phyloP scores from a whole-genome alignment of 73 alveolate species.

The Paramecium pentaurelia region DNA sequence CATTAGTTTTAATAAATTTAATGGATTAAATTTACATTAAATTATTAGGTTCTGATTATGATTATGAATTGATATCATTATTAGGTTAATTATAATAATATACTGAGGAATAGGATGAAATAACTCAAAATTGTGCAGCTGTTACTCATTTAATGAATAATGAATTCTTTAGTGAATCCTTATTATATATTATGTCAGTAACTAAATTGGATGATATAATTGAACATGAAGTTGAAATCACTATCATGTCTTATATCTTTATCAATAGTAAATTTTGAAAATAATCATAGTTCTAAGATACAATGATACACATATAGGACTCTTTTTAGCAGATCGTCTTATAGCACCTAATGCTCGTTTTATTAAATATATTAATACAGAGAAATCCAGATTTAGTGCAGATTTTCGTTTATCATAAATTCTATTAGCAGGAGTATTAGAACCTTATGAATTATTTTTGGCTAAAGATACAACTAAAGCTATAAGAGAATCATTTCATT shows the following conservation, averaged over 20 bases:
- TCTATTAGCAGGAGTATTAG: not conserved
- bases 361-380: not conserved
- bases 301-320: not conserved
- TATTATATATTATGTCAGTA: not conserved
- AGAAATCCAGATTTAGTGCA: not conserved
- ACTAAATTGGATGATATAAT: not conserved
- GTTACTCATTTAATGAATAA: not conserved
- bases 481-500: constrained; percentile 4
- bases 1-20: not conserved
- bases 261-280: not conserved
- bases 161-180: constrained; percentile 26
- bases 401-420: not conserved
- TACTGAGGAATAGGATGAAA: constrained; percentile 43
- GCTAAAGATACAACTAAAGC: constrained; percentile 49
- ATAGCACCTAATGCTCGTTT: constrained; percentile 17
- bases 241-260: not conserved
- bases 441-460: constrained; percentile 38
- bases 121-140: not conserved
- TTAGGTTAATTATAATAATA: not conserved
- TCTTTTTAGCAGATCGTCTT: not conserved
- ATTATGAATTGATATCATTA: constrained; percentile 32
- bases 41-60: constrained; percentile 43
- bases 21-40: constrained; percentile 19
- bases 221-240: constrained; percentile 34
- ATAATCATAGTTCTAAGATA: constrained; percentile 29